phyloP scores from a whole-genome alignment of 306 rosid genomes.

The Urtica urens region DNA sequence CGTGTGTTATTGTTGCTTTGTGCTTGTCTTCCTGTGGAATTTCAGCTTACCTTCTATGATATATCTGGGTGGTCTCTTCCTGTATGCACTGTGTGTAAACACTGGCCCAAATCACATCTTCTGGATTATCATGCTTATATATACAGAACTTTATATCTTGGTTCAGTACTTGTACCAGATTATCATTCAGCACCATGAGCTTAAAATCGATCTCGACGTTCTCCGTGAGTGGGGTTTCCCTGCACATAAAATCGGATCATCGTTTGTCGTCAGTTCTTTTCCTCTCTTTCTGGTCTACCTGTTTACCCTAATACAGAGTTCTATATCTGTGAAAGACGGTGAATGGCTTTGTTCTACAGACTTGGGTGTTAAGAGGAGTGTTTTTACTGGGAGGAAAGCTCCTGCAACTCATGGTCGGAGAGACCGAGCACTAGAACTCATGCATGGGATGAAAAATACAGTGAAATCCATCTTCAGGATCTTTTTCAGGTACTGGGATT shows the following conservation, averaged over 20 bases:
- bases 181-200: conserved; percentile 81
- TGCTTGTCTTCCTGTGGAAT: conserved; percentile 86
- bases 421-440: conserved; percentile 34
- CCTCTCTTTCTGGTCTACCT: conserved; percentile 89
- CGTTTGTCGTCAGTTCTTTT: conserved; percentile 74
- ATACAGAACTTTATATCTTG: conserved; percentile 77
- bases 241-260: conserved; percentile 48
- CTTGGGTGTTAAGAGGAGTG: conserved; percentile 38
- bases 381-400: conserved; percentile 31
- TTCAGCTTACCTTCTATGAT: conserved; percentile 89
- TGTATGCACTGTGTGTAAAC: conserved; percentile 81
- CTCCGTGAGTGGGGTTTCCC: conserved; percentile 80
- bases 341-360: conserved; percentile 66
- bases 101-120: conserved; percentile 88
- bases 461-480: conserved; percentile 42
- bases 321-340: conserved; percentile 85
- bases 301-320: conserved; percentile 85
- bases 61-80: conserved; percentile 83
- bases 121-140: conserved; percentile 77
- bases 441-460: conserved; percentile 32
- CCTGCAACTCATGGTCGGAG: conserved; percentile 34
- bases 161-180: conserved; percentile 90
- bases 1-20: conserved; percentile 88
- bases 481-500: conserved; percentile 66
- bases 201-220: conserved; percentile 34